Evolutionary conservation across 2,329 filamentous ascomycete genomes (phyloP).

Genomic region (Exophiala mesophila): DNA sequence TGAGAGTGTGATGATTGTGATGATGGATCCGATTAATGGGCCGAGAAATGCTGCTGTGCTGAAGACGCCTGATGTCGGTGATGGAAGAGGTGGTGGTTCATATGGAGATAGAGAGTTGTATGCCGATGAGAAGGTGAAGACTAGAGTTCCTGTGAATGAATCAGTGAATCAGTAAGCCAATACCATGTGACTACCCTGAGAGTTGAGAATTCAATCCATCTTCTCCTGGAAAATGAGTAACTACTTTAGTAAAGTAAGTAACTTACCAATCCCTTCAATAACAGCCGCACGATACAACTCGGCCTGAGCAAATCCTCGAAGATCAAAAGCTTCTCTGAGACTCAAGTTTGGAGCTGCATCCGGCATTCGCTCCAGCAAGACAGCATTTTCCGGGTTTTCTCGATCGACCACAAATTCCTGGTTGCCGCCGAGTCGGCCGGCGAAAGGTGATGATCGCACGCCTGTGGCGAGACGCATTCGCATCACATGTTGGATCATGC

Average conservation of each 20-base stretch:
- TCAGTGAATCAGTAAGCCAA: background rate
- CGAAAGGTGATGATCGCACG: constrained; percentile 26
- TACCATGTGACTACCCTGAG: background rate
- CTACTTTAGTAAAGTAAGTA: background rate
- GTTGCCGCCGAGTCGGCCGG: constrained; percentile 36
- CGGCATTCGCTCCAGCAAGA: constrained; percentile 32
- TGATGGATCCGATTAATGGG: constrained; percentile 35
- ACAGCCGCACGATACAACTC: constrained; percentile 40
- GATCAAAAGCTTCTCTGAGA: constrained; percentile 32
- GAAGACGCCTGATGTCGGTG: constrained; percentile 28
- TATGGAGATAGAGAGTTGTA: constrained; percentile 19
- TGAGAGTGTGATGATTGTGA: constrained; percentile 40
- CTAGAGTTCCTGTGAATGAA: constrained; percentile 16
- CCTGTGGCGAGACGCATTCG: constrained; percentile 1
- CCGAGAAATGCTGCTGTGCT: constrained; percentile 29
- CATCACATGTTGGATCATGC: background rate
- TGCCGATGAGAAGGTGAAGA: constrained; percentile 29
- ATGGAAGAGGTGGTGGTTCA: constrained; percentile 11
- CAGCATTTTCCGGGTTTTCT: constrained; percentile 29
- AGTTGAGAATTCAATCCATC: background rate
- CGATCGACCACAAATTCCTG: constrained; percentile 34
- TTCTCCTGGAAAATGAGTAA: background rate
- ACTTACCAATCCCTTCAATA: constrained; percentile 37
- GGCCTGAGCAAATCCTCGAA: constrained; percentile 32
- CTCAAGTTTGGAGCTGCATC: constrained; percentile 42